Evolutionary conservation across 129 eudicot species (phyloP).

Genomic region (Tanacetum coccineum): DNA sequence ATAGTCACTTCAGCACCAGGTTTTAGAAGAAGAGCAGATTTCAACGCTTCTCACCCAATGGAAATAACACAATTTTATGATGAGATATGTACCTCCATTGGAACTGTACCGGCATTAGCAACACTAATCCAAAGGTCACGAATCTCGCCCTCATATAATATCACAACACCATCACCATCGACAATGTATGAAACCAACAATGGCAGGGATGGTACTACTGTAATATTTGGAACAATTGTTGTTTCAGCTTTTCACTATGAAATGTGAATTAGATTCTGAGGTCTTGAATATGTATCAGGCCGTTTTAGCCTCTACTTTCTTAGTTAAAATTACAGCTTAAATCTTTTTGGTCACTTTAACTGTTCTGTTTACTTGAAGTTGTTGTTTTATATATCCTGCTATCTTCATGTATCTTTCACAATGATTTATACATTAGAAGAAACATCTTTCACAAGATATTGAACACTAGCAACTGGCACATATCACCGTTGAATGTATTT

Average conservation of each 20-base stretch:
- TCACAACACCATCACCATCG: slow-evolving; percentile 84
- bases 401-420: too few relatives aligned
- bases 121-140: slow-evolving; percentile 80
- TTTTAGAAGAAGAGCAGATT: slow-evolving; percentile 77
- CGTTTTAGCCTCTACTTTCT: too few relatives aligned
- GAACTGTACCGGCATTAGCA: slow-evolving; percentile 95
- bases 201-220: slow-evolving; percentile 85
- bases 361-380: too few relatives aligned
- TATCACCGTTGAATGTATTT: too few relatives aligned
- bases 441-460: too few relatives aligned
- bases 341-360: too few relatives aligned
- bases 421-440: too few relatives aligned
- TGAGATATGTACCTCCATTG: slow-evolving; percentile 91
- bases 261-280: too few relatives aligned
- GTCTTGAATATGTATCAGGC: too few relatives aligned
- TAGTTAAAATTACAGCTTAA: too few relatives aligned
- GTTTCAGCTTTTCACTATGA: slow-evolving; percentile 64
- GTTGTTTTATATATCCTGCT: too few relatives aligned
- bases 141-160: slow-evolving; percentile 88
- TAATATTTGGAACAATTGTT: slow-evolving; percentile 55
- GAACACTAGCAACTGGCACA: too few relatives aligned
- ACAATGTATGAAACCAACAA: slow-evolving; percentile 75
- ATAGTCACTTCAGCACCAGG: slow-evolving; percentile 92
- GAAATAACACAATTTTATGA: slow-evolving; percentile 76
- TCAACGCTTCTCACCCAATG: slow-evolving; percentile 57